Evolutionary conservation across 2,329 filamentous ascomycete genomes (phyloP), one percentile per base, ranked within the genome.

Genomic region (Neofusicoccum umdonicola): DNA sequence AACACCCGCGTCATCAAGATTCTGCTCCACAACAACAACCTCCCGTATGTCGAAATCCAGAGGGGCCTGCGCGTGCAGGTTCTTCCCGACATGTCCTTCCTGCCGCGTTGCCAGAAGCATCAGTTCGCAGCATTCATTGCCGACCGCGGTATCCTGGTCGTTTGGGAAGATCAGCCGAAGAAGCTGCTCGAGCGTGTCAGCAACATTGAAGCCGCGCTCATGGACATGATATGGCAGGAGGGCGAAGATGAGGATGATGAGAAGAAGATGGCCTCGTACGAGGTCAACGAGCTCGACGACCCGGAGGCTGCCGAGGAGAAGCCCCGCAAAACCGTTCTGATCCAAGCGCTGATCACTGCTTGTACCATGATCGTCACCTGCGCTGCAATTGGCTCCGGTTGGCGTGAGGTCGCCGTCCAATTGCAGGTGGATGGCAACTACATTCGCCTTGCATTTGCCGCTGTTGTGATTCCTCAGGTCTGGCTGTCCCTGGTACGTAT

Each of bases 121-220:
- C 86, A 88, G 66, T 88, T 87, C 70, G 86, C 85, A n/a, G 86
- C 87, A 8, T 88, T 88, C 71, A 84, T 88, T 60, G 80, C 83
- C 66, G 84, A 87, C 67, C 77, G 80, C n/a, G 79, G 80, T 48
- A 79, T 87, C 44, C 74, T 88, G n/a, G 78, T 88, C 4, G 85
- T 88, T 27, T 89, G 87, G 87, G 87, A 87, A 48, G 87, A 89
- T 68, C 82, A 87, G 45, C 84, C 86, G 13, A 81, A 83, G 67
- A 81, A 83, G 64, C 74, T 88, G 15, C 74, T 88, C 11, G 74
- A 79, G 13, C 80, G 87, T 45, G 84, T 81, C 0, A 77, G 81
- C 62, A 77, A 77, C 48, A 79, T 88, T 39, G 84, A 88, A 71
- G 72, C 76, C 60, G 79, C 81, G 44, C 75, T 88, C 62, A 83